Evolutionary conservation across 1,284 basidiomycete genomes (phyloP), one percentile per base, ranked within the genome.

Genomic region (Puccinia triticina): DNA sequence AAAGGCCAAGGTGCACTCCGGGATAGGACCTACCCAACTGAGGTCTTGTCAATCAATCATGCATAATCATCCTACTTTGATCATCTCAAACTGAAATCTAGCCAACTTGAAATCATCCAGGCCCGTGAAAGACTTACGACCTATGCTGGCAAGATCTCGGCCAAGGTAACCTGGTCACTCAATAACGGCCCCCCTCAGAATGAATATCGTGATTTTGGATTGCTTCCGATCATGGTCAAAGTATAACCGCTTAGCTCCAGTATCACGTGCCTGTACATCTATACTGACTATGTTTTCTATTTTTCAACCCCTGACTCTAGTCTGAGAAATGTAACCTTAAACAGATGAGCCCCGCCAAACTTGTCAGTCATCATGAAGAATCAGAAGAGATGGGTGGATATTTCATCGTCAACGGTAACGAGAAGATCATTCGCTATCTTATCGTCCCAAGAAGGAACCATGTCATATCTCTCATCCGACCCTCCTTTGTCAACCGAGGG

Each of bases 341-440:
- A 64, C 91, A 90, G 61, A 90, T 98, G 88, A 91, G 94, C 2
- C 94, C 96, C 5, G 90, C 92, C 12, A 93, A 95, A 83, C 92
- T 99, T 76, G 94, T 99, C 69, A 89, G 90, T 83, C 92, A 92
- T 85, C 93, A 96, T 86, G 97, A 99, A 89, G 97, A 99, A 87
- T 92, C 97, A 2, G 95, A 96, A 88, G 97, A 99, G 87, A 97
- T 98, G 87, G 97, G 97, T 69, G 97, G 96, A 40, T 99, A 99
- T 89, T 99, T 99, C 87, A 91, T 99, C 85, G 93, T 99, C 87
- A 99, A 99, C 87, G 97, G 97, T 84, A 99, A 98, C 89, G 97
- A 99, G 89, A 94, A 96, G 88, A 91, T 99, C 84, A 95, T 99
- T 85, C 95, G 97, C 83, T 98, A 96, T 88, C 92, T 97, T 86